These are phyloP conservation scores for Hydrangea macrophylla DNA, from an alignment of 148 eudicot species.

Conservation along the genomic window DNA sequence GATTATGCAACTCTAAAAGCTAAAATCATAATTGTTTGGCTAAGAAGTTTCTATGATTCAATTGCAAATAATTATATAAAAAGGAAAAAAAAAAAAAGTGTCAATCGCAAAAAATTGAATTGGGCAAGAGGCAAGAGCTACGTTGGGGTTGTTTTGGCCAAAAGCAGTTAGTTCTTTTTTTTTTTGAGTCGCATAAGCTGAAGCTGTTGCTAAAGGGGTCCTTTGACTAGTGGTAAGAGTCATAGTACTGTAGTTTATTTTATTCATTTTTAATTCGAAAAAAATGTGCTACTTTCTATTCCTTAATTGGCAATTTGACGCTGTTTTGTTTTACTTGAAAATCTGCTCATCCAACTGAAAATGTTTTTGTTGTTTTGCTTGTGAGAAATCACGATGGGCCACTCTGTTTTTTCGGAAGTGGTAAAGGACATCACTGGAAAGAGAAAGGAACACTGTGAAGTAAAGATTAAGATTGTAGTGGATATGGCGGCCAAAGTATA, in stretches of 20 bases:
- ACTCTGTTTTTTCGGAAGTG: not conserved
- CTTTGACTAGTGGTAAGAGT: too few species aligned
- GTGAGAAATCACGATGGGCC: constrained; percentile 13
- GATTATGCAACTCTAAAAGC: too few species aligned
- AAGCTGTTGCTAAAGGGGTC: too few species aligned
- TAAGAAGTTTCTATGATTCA: too few species aligned
- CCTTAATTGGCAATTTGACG: not conserved
- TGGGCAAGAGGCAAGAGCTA: too few species aligned
- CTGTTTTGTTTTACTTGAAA: not conserved
- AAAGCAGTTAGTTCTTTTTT: too few species aligned
- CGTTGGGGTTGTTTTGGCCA: too few species aligned
- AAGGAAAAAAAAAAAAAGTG: too few species aligned
- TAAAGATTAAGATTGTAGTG: not conserved
- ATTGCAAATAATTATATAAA: too few species aligned
- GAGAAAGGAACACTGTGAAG: not conserved
- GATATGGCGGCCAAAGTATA: constrained; percentile 13
- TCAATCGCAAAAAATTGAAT: too few species aligned
- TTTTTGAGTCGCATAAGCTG: too few species aligned
- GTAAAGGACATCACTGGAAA: not conserved
- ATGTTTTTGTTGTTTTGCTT: constrained; percentile 1
- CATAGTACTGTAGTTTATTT: not conserved
- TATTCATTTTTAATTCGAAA: not conserved
- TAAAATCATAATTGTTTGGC: too few species aligned
- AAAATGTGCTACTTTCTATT: not conserved
- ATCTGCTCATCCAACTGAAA: constrained; percentile 17